A percentile compares a stretch with the other conserved stretches of the same genome.
Evolutionary conservation across 805 yeast genomes (phyloP).

Genomic region (Isabelozyma gotoi): DNA sequence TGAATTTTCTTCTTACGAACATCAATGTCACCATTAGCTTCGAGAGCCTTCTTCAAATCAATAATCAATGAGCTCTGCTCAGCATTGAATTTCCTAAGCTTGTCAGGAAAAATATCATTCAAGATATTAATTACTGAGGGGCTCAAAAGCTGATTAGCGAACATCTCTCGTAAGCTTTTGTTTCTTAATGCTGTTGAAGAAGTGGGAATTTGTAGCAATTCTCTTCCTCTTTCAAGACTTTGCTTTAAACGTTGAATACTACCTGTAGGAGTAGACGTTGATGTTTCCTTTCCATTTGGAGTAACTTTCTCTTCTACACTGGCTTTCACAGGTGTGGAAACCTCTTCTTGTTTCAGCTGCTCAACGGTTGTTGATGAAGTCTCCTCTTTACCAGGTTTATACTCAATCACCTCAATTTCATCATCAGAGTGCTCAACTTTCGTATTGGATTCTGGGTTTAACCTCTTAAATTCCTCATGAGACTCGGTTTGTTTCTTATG

Average conservation of each 20-base stretch:
- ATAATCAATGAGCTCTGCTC: neutral
- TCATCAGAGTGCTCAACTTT: constrained; percentile 12
- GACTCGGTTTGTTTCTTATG: constrained; percentile 16
- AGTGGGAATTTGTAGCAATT: neutral
- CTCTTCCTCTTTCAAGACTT: neutral
- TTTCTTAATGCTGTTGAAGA: neutral
- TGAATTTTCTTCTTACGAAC: neutral
- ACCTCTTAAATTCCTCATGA: neutral
- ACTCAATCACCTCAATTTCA: constrained; percentile 17
- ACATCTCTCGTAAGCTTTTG: neutral
- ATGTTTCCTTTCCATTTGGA: neutral
- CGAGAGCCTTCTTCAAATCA: constrained; percentile 1
- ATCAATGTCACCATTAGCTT: neutral
- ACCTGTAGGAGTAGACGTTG: neutral
- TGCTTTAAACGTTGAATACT: neutral
- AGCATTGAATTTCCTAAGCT: neutral
- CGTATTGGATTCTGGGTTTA: neutral
- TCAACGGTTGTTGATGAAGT: neutral
- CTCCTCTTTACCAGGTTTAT: constrained; percentile 4
- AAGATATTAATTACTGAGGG: neutral
- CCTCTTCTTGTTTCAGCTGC: too few relatives aligned
- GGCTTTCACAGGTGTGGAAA: neutral
- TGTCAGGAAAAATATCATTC: neutral
- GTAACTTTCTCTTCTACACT: neutral
- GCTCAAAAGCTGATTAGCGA: neutral